Evolutionary conservation across 257 asterid species (phyloP), one percentile per base, ranked within the genome.

Genomic region (Primulina eburnea): DNA sequence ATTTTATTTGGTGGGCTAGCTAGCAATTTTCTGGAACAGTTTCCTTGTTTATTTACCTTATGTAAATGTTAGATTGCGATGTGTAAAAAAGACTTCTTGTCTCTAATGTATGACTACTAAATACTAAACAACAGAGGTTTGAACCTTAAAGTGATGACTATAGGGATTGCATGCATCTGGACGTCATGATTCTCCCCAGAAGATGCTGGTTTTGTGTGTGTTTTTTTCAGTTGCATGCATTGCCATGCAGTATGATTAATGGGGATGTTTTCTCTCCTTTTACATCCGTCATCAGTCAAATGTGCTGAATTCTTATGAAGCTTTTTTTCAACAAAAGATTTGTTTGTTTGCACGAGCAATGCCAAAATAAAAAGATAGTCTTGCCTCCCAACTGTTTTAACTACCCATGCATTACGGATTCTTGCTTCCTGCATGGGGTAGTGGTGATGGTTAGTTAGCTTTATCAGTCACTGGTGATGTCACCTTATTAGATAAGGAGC

Each of bases 171-270:
- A 28, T 28, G 3, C 30, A 28, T 28, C 30, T 28, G 4, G 30
- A 28, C 30, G 30, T 28, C 30, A 28, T 28, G 30, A 28, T 28
- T 28, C 30, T 28, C 34, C 34, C 50, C 40, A 58, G 69, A 63
- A 58, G 59, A 62, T 57, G 75, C 71, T 75, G 9, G 21, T 57
- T 75, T 75, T 69, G 35, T 21, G 33, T 66, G 40, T 56, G 64
- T 75, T 30, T 75, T 30, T 35, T 35, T 7, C 10, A 6, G 72
- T 59, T 75, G 68, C 79, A 56, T 58, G 75, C 75, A 70, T 14
- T 32, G 55, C 40, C 28, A n/a, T n/a, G n/a, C n/a, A 16, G 38
- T 59, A 30, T 32, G 24, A 0, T 66, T 61, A 12, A 28, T 68
- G 68, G 8, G 11, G 52, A n/a, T 34, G 59, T 56, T 64, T 64